Conservation (phyloP, 2,329 filamentous ascomycete species). For the Stagonosporopsis cucurbitacearum region DNA sequence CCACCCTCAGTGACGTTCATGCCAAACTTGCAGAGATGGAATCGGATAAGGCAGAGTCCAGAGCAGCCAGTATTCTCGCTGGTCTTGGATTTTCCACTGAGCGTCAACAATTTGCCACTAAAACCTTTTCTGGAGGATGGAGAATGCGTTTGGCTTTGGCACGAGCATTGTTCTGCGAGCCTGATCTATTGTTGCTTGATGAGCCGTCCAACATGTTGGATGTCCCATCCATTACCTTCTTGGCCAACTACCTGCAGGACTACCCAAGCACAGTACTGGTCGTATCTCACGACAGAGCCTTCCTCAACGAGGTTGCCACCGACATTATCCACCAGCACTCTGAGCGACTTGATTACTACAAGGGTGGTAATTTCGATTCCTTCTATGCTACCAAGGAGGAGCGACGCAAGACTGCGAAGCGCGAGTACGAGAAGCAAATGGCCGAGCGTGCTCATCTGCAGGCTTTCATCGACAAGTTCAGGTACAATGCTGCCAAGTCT, state of each 20-base stretch:
- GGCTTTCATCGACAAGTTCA: conserved; percentile 98
- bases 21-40: conserved; percentile 96
- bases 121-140: conserved; percentile 99
- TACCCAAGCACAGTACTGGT: conserved; percentile 96
- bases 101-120: conserved; percentile 89
- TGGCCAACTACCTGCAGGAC: conserved; percentile 90
- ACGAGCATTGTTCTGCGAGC: conserved; percentile 95
- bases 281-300: conserved; percentile 97
- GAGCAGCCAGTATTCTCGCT: conserved; percentile 93
- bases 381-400: conserved; percentile 93
- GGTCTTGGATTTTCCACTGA: conserved; percentile 96
- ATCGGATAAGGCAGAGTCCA: conserved; percentile 95
- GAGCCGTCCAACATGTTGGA: conserved; percentile 99
- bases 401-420: conserved; percentile 92
- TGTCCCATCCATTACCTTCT: conserved; percentile 98
- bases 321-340: conserved; percentile 99
- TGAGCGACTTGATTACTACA: conserved; percentile 97
- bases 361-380: conserved; percentile 84
- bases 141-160: conserved; percentile 96
- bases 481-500: conserved; percentile 98
- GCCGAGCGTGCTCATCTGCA: conserved; percentile 90
- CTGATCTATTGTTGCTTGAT: conserved; percentile 92
- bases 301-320: conserved; percentile 98
- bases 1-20: conserved; percentile 89
- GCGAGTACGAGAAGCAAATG: conserved; percentile 99